Conservation (phyloP, 345 rosid species). For the Tarenaya hassleriana region DNA sequence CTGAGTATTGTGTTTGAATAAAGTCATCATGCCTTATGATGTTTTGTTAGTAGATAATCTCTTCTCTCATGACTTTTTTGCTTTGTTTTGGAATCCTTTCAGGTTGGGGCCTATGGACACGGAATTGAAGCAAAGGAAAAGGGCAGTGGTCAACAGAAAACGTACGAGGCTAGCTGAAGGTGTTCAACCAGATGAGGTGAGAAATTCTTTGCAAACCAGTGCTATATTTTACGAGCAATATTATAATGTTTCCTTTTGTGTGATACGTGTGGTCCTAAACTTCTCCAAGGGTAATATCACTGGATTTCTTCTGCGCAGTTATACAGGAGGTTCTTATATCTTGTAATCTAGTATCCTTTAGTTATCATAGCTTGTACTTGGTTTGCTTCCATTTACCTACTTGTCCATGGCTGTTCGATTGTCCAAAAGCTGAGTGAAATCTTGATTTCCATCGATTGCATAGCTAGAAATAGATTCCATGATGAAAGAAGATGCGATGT, state of each 20-base stretch:
- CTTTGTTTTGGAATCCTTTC: conserved; percentile 12
- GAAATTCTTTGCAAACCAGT: conserved; percentile 9
- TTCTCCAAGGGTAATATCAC: conserved; percentile 5
- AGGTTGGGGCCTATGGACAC: conserved; percentile 94
- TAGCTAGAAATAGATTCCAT: conserved; percentile 4
- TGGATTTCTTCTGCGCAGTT: not conserved
- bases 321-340: not conserved
- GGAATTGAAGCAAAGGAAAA: conserved; percentile 64
- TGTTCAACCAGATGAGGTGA: conserved; percentile 73
- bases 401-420: not conserved
- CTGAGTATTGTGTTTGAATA: not conserved
- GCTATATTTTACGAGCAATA: conserved; percentile 9
- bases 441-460: not conserved
- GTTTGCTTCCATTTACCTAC: not conserved
- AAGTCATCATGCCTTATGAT: not conserved
- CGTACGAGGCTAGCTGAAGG: conserved; percentile 49
- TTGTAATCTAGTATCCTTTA: conserved; percentile 2
- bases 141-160: conserved; percentile 31
- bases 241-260: not conserved
- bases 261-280: not conserved
- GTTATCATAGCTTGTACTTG: not conserved
- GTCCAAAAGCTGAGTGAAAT: not conserved
- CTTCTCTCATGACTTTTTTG: not conserved
- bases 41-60: not conserved
- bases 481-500: conserved; percentile 3